phyloP scores from a whole-genome alignment of 2,329 filamentous ascomycete species.

The Fusarium sp. region DNA sequence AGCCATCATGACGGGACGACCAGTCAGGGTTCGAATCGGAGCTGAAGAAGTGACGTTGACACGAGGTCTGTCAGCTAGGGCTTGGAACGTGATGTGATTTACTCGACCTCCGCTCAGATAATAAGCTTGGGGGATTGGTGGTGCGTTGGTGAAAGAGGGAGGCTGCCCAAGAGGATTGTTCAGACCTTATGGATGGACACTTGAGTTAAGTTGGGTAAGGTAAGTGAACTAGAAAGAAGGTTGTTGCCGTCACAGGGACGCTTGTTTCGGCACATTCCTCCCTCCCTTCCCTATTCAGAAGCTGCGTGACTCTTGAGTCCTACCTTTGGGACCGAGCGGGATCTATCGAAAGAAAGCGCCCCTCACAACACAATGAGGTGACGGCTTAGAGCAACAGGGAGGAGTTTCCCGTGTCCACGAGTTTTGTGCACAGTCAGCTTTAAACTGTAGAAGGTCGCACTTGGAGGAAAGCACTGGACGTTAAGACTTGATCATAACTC shows the following conservation, averaged over 20 bases:
- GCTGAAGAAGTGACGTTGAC: conserved; percentile 6
- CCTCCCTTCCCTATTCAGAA: conserved; percentile 1
- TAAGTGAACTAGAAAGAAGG: conserved; percentile 11
- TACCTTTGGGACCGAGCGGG: not conserved
- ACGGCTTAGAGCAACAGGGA: not conserved
- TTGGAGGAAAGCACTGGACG: not conserved
- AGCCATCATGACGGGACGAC: conserved; percentile 30
- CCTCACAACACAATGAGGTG: not conserved
- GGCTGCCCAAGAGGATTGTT: conserved; percentile 27
- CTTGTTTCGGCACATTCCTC: conserved; percentile 36
- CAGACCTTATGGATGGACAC: conserved; percentile 16
- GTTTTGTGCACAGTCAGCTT: not conserved
- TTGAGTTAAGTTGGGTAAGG: conserved; percentile 15
- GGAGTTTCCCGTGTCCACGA: conserved; percentile 8
- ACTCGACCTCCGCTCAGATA: not conserved
- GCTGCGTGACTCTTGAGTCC: not conserved
- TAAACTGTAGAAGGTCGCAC: not conserved
- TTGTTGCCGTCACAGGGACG: conserved; percentile 25
- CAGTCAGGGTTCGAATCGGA: conserved; percentile 10
- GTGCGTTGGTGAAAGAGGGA: conserved; percentile 8
- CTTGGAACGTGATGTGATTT: not conserved
- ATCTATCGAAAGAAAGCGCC: not conserved
- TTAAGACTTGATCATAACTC: conserved; percentile 7
- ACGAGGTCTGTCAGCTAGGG: conserved; percentile 1
- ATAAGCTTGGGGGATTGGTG: not conserved